Percentiles rank a stretch among this genome's conserved stretches.
Conservation (phyloP, 1,284 basidiomycete genomes). For the Papiliotrema flavescens region DNA sequence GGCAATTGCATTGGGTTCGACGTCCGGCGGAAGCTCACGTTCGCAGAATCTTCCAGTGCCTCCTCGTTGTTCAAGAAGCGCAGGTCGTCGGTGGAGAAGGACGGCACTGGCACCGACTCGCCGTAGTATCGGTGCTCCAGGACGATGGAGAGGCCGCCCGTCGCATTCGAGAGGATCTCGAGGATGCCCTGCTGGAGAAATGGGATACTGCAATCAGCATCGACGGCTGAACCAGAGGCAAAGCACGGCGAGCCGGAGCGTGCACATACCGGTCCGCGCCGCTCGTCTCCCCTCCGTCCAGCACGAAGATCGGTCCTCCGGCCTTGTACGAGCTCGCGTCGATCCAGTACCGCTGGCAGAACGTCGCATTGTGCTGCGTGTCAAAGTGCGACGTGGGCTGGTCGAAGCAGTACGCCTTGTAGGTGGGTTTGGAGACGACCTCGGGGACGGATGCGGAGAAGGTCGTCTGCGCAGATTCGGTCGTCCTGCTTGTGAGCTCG, state of each 20-base stretch:
- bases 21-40: constrained; percentile 31
- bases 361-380: constrained; percentile 44
- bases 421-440: constrained; percentile 12
- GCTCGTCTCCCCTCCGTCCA: constrained; percentile 78
- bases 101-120: constrained; percentile 63
- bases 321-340: constrained; percentile 75
- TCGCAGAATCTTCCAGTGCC: constrained; percentile 84
- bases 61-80: constrained; percentile 85
- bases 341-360: constrained; percentile 71
- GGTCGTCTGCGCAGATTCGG: not conserved
- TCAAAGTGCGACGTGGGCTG: constrained; percentile 77
- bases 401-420: constrained; percentile 59
- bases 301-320: constrained; percentile 71
- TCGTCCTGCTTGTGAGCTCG: not conserved
- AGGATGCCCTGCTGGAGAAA: constrained; percentile 64
- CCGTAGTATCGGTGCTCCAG: constrained; percentile 73
- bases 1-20: not conserved
- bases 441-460: not conserved
- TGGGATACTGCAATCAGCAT: constrained; percentile 28
- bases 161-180: constrained; percentile 76
- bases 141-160: constrained; percentile 76
- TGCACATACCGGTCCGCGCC: constrained; percentile 37
- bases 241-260: not conserved
- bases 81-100: constrained; percentile 71
- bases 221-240: not conserved